Evolutionary conservation across 2,329 filamentous ascomycete species (phyloP), one percentile per base, ranked within the genome.

Genomic region (Ophiostoma montium): DNA sequence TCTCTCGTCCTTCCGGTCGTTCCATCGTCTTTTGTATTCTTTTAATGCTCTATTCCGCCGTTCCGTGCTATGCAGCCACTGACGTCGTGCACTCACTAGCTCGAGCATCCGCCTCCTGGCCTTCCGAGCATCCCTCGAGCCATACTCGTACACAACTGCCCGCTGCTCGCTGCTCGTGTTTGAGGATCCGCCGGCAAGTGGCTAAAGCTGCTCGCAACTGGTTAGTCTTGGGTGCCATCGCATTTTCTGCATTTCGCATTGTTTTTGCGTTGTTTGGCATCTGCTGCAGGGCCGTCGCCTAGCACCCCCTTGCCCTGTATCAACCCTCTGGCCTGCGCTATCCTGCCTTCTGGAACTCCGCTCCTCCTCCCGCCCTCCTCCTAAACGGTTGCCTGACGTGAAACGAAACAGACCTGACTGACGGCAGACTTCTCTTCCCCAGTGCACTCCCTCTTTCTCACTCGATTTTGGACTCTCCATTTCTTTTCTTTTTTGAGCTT

Each of bases 11-110:
- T n/a, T n/a, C n/a, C n/a, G n/a, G n/a, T n/a, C n/a, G n/a, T n/a
- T n/a, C n/a, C n/a, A n/a, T n/a, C n/a, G n/a, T n/a, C n/a, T n/a
- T 42, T 13, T n/a, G 15, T 15, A 11, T n/a, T 42, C 43, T 51
- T 53, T 50, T 45, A 53, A 48, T 47, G 35, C 50, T 45, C 53
- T 54, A n/a, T n/a, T n/a, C n/a, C n/a, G n/a, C n/a, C n/a, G n/a
- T n/a, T n/a, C n/a, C 38, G 18, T n/a, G 44, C 30, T 33, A 48
- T 5, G 11, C 21, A 51, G 15, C 41, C 9, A 35, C 44, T 19
- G 16, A 38, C 21, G 41, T 30, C 31, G 21, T 39, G 38, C 50
- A 47, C 47, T 35, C 30, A 31, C 44, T 44, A 48, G 45, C 48
- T 48, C 32, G 19, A 41, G 21, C 45, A 45, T 42, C 48, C n/a